Base-by-base conservation (phyloP, 2,329 filamentous ascomycete genomes). In the Trichocomaceae sp. region DNA sequence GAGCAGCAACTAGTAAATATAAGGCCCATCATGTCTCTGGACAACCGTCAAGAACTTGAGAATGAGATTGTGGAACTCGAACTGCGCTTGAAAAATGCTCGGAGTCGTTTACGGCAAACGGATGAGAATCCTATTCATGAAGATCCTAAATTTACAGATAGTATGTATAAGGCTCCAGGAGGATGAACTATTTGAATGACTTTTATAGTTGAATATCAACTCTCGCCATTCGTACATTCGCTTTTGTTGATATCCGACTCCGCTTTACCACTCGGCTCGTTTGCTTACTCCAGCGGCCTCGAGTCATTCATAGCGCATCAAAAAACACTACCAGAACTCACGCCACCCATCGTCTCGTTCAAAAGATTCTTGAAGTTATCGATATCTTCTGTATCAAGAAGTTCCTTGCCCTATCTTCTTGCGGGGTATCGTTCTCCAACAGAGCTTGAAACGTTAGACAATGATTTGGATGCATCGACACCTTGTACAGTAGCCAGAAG, bases 271-370 rank as follows among this genome's bases (percentile, higher is more conserved):
- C 71, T 85, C 1, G 83, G 83, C 46, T 84, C 83, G 1, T 85
- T 85, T 65, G 83, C 83, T 59, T 85, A 84, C 71, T 83, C 79
- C 66, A 82, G 76, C 63, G 83, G 83, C 4, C 72, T 85, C 17
- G 83, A 85, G 66, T 85, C 82, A 19, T 85, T 81, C 63, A 77
- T 85, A 51, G 81, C 80, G 2, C 83, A 85, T 64, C 69, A 75
- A 58, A 77, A 76, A 55, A 62, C 66, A 19, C 62, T 69, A n/a
- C 66, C 70, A 19, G 61, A 61, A 19, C 31, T 23, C 5, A 3
- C 64, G 35, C 67, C 67, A 17, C 65, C 66, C 4, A 62, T 68
- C 13, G 59, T 66, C 15, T 73, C 75, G 2, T 84, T 84, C 67
- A 70, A 78, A 57, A 72, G 67, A 44, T 85, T 85, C 63, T 73